Evolutionary conservation across 257 asterid species (phyloP).

Genomic region (Nicotiana tomentosiformis): DNA sequence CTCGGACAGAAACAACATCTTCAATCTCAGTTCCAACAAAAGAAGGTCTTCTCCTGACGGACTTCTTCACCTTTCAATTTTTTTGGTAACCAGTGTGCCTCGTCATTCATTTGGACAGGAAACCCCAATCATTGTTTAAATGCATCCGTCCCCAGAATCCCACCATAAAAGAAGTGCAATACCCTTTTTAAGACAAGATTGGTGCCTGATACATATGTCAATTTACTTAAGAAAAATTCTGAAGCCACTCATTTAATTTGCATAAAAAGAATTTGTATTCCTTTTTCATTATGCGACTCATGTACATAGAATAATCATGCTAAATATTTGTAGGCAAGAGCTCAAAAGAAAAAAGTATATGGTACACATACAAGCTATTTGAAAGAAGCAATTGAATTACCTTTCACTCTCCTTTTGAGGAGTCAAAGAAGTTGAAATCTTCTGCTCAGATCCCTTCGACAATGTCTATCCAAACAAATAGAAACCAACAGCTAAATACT

Average conservation of each 20-base stretch:
- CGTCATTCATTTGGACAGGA: background rate
- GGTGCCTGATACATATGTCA: background rate
- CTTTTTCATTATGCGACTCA: background rate
- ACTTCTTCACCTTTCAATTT: background rate
- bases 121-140: background rate
- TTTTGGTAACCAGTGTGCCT: background rate
- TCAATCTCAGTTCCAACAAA: background rate
- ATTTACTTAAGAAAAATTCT: background rate
- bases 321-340: background rate
- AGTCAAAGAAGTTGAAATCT: slow-evolving; percentile 34
- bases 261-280: background rate
- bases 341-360: background rate
- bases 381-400: slow-evolving; percentile 26
- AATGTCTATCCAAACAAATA: slow-evolving; percentile 32
- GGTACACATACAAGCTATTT: background rate
- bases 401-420: slow-evolving; percentile 51
- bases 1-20: background rate
- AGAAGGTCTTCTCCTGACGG: background rate
- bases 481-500: slow-evolving; percentile 3
- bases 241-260: background rate
- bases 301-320: background rate
- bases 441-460: slow-evolving; percentile 32
- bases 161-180: background rate
- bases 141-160: background rate
- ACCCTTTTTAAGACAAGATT: background rate